Evolutionary conservation across 805 yeast species (phyloP).

Genomic region (Ogataea siamensis): DNA sequence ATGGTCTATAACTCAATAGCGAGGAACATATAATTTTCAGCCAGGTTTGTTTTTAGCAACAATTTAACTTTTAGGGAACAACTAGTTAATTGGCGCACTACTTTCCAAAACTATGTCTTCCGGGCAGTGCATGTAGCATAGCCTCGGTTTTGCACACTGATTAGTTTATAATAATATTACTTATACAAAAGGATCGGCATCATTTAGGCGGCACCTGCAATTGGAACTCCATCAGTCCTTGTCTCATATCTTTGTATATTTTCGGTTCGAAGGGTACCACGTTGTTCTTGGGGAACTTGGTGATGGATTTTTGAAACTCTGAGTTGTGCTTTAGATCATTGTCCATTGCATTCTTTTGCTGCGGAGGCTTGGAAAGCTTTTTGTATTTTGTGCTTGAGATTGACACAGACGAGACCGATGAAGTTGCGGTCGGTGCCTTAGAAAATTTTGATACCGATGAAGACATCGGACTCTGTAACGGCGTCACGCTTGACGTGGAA

Average conservation of each 20-base stretch:
- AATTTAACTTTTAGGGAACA: too few species aligned
- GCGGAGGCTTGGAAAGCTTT: not conserved
- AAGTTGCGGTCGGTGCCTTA: constrained; percentile 18
- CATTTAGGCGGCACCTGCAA: constrained; percentile 21
- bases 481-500: constrained; percentile 7
- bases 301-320: constrained; percentile 30
- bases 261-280: constrained; percentile 29
- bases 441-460: constrained; percentile 23
- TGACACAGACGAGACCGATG: constrained; percentile 5
- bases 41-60: constrained; percentile 10
- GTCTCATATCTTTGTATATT: constrained; percentile 29
- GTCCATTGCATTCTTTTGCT: not conserved
- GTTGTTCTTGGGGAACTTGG: constrained; percentile 33
- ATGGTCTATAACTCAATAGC: too few species aligned
- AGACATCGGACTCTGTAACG: constrained; percentile 22
- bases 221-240: constrained; percentile 36
- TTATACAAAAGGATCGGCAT: not conserved
- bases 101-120: too few species aligned
- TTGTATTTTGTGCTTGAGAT: constrained; percentile 2
- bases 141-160: too few species aligned
- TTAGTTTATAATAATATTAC: not conserved
- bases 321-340: constrained; percentile 20
- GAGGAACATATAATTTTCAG: constrained; percentile 2
- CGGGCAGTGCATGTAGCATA: too few species aligned
- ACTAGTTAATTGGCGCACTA: constrained; percentile 1